Conservation (phyloP, 169 alveolate genomes). For the Plasmodium ovale region DNA sequence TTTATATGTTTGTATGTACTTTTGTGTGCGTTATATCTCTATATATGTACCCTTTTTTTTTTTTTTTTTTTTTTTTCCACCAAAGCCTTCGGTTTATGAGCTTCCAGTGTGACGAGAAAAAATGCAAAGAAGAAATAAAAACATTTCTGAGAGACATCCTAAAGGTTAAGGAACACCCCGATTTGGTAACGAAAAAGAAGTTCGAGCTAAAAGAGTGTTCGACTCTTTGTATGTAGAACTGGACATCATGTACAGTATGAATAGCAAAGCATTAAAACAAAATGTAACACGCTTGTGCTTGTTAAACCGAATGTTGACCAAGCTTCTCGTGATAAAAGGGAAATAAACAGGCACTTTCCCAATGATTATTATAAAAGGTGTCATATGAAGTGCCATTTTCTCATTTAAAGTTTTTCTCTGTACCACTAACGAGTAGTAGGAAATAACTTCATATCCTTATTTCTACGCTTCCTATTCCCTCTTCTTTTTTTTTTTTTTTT, state of each 20-base stretch:
- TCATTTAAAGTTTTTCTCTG: too few relatives aligned
- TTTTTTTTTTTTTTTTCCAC: not conserved
- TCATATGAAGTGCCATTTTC: too few relatives aligned
- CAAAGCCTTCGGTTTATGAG: constrained; percentile 53
- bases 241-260: too few relatives aligned
- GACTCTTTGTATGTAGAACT: too few relatives aligned
- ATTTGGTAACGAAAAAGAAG: constrained; percentile 44
- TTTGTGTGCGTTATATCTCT: not conserved
- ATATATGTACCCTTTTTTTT: not conserved
- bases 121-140: constrained; percentile 35
- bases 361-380: too few relatives aligned
- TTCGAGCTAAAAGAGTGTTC: too few relatives aligned
- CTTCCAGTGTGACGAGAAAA: constrained; percentile 5
- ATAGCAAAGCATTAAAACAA: too few relatives aligned
- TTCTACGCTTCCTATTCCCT: not conserved
- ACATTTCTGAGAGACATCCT: constrained; percentile 10
- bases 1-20: not conserved
- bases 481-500: not conserved
- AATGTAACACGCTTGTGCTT: too few relatives aligned
- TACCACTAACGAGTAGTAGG: too few relatives aligned
- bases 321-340: too few relatives aligned
- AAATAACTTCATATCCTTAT: not conserved
- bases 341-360: too few relatives aligned
- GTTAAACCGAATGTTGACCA: too few relatives aligned
- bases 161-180: constrained; percentile 40